phyloP scores from a whole-genome alignment of 2,329 filamentous ascomycete species.

The Arthroderma uncinatum region DNA sequence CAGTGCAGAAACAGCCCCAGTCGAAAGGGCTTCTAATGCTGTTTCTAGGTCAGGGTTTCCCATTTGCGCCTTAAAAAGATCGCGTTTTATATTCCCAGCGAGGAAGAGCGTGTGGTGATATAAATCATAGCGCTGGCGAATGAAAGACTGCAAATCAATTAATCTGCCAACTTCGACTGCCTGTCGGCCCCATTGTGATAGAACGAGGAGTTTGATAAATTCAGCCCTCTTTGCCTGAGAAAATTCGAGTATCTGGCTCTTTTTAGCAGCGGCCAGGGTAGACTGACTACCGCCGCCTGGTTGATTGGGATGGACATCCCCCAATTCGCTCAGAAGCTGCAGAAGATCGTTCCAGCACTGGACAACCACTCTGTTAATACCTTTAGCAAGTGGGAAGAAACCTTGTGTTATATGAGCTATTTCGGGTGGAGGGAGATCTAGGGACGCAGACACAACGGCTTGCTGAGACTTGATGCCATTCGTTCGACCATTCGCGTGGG shows the following conservation, averaged over 20 bases:
- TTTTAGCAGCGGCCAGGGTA: constrained; percentile 58
- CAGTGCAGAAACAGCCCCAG: constrained; percentile 65
- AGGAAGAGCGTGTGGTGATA: constrained; percentile 52
- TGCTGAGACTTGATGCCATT: background rate
- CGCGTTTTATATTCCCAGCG: constrained; percentile 61
- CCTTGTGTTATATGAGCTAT: constrained; percentile 60
- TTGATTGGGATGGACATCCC: constrained; percentile 52
- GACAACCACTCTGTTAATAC: constrained; percentile 71
- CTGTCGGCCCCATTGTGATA: constrained; percentile 80
- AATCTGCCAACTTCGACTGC: constrained; percentile 70
- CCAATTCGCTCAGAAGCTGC: constrained; percentile 58
- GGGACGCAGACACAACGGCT: background rate
- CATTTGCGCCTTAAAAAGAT: constrained; percentile 60
- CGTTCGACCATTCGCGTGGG: constrained; percentile 12
- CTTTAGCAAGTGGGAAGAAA: constrained; percentile 62
- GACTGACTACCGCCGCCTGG: constrained; percentile 32
- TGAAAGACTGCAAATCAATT: constrained; percentile 73
- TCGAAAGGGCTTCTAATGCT: constrained; percentile 72
- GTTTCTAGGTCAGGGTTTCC: constrained; percentile 86
- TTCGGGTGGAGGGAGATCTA: constrained; percentile 37
- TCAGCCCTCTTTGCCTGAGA: constrained; percentile 68
- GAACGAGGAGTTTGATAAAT: constrained; percentile 86
- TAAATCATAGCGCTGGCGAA: constrained; percentile 50
- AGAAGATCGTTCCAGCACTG: constrained; percentile 68
- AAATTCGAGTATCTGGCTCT: constrained; percentile 62